Evolutionary conservation across 2,329 filamentous ascomycete species (phyloP).

Genomic region (Ceratocystis cubensis): DNA sequence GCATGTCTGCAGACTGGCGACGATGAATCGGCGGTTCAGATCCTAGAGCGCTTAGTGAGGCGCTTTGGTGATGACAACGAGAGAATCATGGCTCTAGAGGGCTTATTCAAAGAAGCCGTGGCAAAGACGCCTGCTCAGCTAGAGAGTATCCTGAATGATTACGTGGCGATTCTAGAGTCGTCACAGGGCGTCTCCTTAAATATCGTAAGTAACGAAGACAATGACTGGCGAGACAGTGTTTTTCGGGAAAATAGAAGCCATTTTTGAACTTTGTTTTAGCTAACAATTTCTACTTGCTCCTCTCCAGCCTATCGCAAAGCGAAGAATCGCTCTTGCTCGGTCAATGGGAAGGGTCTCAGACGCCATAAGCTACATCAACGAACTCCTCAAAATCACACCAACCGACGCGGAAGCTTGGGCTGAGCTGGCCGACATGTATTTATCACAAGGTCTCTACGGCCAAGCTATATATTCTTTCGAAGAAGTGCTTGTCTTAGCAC

Average conservation of each 20-base stretch:
- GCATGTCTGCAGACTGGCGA: constrained; percentile 77
- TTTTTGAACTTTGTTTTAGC: constrained; percentile 26
- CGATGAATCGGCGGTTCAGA: constrained; percentile 60
- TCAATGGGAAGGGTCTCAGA: constrained; percentile 58
- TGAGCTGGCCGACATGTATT: constrained; percentile 79
- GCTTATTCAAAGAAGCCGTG: constrained; percentile 72
- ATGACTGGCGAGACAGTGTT: not conserved
- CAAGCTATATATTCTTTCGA: constrained; percentile 84
- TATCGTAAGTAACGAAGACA: constrained; percentile 44
- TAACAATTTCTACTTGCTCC: not conserved
- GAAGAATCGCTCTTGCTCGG: constrained; percentile 66
- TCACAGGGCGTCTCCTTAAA: constrained; percentile 55
- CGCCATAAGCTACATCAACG: constrained; percentile 59
- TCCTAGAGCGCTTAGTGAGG: constrained; percentile 59
- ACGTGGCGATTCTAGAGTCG: constrained; percentile 55
- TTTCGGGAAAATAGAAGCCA: constrained; percentile 10
- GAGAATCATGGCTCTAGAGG: constrained; percentile 69
- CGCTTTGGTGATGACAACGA: constrained; percentile 81
- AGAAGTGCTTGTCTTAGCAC: constrained; percentile 73
- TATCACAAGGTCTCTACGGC: constrained; percentile 60
- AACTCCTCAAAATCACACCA: constrained; percentile 68
- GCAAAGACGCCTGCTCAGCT: constrained; percentile 55
- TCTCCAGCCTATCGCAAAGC: constrained; percentile 65
- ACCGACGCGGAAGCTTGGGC: constrained; percentile 91
- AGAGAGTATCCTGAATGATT: constrained; percentile 58